Percentiles rank a stretch among this genome's conserved stretches.
Conservation (phyloP, 2,329 filamentous ascomycete genomes). For the Fusarium sp. region DNA sequence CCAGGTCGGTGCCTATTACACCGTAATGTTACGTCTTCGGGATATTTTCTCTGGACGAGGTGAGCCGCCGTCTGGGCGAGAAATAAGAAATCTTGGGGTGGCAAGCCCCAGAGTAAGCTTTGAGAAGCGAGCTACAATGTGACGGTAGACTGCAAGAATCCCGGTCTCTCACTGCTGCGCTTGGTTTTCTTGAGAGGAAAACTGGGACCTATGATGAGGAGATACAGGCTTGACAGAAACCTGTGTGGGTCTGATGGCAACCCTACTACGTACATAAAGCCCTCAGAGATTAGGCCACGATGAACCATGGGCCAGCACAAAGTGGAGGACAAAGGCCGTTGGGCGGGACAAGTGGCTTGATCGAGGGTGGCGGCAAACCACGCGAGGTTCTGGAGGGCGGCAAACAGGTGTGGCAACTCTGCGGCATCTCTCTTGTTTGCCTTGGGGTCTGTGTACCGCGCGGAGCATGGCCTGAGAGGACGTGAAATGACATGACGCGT, state of each 20-base stretch:
- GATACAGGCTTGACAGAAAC: conserved; percentile 11
- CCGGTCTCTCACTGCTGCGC: not conserved
- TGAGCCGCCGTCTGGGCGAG: not conserved
- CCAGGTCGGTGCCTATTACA: not conserved
- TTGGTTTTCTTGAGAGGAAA: not conserved
- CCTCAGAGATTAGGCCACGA: not conserved
- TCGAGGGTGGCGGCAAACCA: conserved; percentile 20
- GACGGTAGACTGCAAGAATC: not conserved
- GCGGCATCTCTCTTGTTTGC: conserved; percentile 30
- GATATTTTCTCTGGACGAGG: not conserved
- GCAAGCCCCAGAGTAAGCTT: not conserved
- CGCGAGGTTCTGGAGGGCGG: conserved; percentile 8
- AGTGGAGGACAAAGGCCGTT: conserved; percentile 23
- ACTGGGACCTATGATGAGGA: conserved; percentile 14
- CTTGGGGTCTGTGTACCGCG: conserved; percentile 34
- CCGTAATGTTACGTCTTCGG: not conserved
- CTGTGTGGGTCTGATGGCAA: not conserved
- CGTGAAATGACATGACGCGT: conserved; percentile 32
- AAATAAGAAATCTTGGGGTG: not conserved
- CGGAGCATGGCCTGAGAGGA: conserved; percentile 32
- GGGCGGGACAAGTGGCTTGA: conserved; percentile 16
- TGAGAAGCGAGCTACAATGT: not conserved
- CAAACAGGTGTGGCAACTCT: conserved; percentile 21
- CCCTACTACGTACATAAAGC: not conserved
- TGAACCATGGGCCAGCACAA: not conserved